These are phyloP conservation scores for Schoenoplectus tabernaemontani DNA, from an alignment of 202 grass and related monocot species.

Conservation along the genomic window DNA sequence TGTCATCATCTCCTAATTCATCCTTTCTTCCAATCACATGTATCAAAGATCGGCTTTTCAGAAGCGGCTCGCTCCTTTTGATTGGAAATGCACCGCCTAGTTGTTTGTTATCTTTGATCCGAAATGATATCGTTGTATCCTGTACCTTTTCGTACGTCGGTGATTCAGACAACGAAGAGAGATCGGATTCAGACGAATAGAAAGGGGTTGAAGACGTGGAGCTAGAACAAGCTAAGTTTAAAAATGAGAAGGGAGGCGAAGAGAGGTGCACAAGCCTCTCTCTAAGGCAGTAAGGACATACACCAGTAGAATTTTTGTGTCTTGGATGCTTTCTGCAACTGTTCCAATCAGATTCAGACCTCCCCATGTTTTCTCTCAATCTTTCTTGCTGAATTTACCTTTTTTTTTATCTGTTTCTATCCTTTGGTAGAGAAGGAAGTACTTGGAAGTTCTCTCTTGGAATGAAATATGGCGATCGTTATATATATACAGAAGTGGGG, in stretches of 20 bases:
- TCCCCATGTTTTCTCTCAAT: conserved; percentile 19
- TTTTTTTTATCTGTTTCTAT: neutral
- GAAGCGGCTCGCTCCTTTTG: conserved; percentile 22
- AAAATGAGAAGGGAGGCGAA: conserved; percentile 26
- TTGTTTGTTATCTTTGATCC: conserved; percentile 28
- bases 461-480: conserved; percentile 2
- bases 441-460: neutral
- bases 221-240: conserved; percentile 16
- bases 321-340: conserved; percentile 51
- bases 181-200: conserved; percentile 17
- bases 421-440: conserved; percentile 6
- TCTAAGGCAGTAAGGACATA: conserved; percentile 69
- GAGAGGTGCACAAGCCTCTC: conserved; percentile 56
- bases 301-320: conserved; percentile 39
- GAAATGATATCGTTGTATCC: neutral
- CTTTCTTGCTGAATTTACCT: neutral
- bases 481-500: neutral
- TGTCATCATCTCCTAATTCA: conserved; percentile 35
- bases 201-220: conserved; percentile 28
- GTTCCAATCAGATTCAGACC: conserved; percentile 5
- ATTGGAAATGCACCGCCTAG: neutral
- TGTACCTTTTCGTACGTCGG: conserved; percentile 13
- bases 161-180: conserved; percentile 28
- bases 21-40: conserved; percentile 24
- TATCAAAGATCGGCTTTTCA: conserved; percentile 31